Evolutionary conservation across 164 flowering plant genomes (phyloP).

Genomic region (Taxillus chinensis): DNA sequence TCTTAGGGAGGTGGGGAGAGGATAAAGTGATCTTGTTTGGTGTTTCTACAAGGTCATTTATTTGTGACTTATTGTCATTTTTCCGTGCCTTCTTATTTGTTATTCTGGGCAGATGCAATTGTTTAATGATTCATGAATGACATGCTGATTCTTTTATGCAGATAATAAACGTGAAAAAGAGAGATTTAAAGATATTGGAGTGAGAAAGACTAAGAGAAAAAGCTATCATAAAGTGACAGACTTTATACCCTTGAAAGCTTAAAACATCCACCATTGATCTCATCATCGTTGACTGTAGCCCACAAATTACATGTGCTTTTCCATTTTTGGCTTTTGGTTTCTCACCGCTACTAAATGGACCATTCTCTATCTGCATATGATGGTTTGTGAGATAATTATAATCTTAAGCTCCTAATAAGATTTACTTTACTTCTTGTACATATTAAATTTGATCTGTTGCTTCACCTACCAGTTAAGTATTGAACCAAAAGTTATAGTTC

Average conservation of each 20-base stretch:
- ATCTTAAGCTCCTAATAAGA: conserved; percentile 6
- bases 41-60: no score
- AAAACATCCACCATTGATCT: conserved; percentile 26
- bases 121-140: conserved; percentile 25
- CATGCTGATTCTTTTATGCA: conserved; percentile 57
- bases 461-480: conserved; percentile 71
- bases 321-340: conserved; percentile 26
- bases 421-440: conserved; percentile 10
- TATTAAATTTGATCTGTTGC: conserved; percentile 27
- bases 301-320: conserved; percentile 22
- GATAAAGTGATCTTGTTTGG: no score
- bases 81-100: conserved; percentile 4
- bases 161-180: conserved; percentile 55
- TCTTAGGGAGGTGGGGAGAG: no score
- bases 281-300: conserved; percentile 25
- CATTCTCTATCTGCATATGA: conserved; percentile 22
- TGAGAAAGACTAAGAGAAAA: conserved; percentile 44
- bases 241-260: conserved; percentile 30
- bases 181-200: conserved; percentile 43
- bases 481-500: conserved; percentile 66
- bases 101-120: conserved; percentile 16
- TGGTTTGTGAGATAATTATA: conserved; percentile 32
- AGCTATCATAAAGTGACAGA: conserved; percentile 41
- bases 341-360: conserved; percentile 25
- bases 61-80: no score